phyloP scores from a whole-genome alignment of 1,284 basidiomycete genomes.

The Schizophyllum amplum region DNA sequence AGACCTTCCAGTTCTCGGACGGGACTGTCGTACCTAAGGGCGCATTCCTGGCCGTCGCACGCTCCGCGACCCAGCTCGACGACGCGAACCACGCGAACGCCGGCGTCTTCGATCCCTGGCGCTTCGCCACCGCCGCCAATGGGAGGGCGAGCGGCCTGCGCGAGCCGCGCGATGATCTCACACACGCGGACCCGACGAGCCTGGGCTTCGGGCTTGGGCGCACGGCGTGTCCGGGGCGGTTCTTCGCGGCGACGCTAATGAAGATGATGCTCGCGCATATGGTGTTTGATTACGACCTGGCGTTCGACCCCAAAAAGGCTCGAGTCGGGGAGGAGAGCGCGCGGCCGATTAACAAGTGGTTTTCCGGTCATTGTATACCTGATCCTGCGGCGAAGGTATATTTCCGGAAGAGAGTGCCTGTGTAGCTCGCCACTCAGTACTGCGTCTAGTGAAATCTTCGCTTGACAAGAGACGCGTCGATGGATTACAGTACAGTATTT shows the following conservation, averaged over 20 bases:
- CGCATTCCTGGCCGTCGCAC: constrained; percentile 23
- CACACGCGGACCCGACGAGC: constrained; percentile 14
- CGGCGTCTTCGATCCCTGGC: constrained; percentile 23
- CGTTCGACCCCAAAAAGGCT: background rate
- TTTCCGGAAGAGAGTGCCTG: background rate
- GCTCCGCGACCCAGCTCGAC: constrained; percentile 30
- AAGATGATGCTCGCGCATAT: constrained; percentile 34
- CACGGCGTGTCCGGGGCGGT: constrained; percentile 28
- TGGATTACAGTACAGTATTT: too few species aligned
- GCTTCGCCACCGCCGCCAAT: constrained; percentile 17
- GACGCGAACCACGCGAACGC: constrained; percentile 23
- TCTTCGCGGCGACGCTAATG: constrained; percentile 35
- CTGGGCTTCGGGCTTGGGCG: constrained; percentile 21
- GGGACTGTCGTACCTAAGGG: constrained; percentile 19
- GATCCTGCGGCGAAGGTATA: background rate
- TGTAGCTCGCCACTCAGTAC: too few species aligned
- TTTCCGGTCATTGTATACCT: background rate
- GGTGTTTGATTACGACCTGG: constrained; percentile 32
- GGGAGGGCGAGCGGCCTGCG: background rate
- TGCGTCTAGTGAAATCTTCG: too few species aligned
- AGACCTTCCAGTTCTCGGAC: constrained; percentile 19
- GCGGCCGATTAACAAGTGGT: background rate
- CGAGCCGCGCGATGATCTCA: background rate
- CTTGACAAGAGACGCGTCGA: too few species aligned
- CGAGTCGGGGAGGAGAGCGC: background rate